Conservation (phyloP, 352 stramenopile genomes). For the Phytophthora nicotianae region DNA sequence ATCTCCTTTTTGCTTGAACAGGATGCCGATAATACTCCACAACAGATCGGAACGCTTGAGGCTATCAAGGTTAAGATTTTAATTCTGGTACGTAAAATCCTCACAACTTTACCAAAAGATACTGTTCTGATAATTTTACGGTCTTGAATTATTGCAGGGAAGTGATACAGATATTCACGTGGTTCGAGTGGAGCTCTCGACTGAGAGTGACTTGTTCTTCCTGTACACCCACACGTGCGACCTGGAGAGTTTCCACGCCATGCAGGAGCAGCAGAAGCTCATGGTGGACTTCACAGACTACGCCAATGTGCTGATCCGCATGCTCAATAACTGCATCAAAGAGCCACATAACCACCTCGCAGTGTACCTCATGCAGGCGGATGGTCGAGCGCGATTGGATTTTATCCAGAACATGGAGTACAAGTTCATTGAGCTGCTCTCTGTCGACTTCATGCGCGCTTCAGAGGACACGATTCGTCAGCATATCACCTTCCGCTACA, state of each 20-base stretch:
- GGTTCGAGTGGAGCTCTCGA: conserved; percentile 91
- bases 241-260: conserved; percentile 82
- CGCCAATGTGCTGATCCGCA: conserved; percentile 92
- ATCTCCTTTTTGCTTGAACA: conserved; percentile 14
- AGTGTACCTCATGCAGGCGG: conserved; percentile 93
- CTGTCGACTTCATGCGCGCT: conserved; percentile 90
- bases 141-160: conserved; percentile 44
- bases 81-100: conserved; percentile 58
- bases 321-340: conserved; percentile 96
- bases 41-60: conserved; percentile 92
- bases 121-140: not conserved
- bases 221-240: conserved; percentile 93
- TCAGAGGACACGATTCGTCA: conserved; percentile 91
- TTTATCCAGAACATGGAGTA: conserved; percentile 98
- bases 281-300: conserved; percentile 96
- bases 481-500: conserved; percentile 95
- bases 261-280: conserved; percentile 95
- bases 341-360: conserved; percentile 94
- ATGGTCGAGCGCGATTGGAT: conserved; percentile 90
- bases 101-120: not conserved
- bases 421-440: conserved; percentile 96
- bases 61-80: conserved; percentile 96
- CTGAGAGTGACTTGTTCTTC: conserved; percentile 94
- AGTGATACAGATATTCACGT: conserved; percentile 85
- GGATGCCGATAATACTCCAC: conserved; percentile 83